Evolutionary conservation across 352 stramenopile genomes (phyloP).

Genomic region (Phytophthora ohioensis): DNA sequence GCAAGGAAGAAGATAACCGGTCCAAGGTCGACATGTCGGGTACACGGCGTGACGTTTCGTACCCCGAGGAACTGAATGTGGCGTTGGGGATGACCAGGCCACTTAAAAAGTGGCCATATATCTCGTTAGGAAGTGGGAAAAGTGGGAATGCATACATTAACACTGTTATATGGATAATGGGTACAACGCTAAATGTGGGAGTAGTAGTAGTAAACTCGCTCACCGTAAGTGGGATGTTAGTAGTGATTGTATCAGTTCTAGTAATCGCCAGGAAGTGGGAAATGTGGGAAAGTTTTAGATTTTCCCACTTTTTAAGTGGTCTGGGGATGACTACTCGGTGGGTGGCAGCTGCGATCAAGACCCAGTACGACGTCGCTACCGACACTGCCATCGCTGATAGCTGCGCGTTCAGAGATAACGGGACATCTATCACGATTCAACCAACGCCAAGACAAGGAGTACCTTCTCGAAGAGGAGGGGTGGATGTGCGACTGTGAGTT

Average conservation of each 20-base stretch:
- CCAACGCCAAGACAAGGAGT: neutral
- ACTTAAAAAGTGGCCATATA: too few relatives aligned
- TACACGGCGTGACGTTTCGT: neutral
- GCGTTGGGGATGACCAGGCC: constrained; percentile 7
- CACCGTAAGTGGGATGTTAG: too few relatives aligned
- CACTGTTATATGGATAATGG: too few relatives aligned
- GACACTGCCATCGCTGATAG: neutral
- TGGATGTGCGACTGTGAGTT: constrained; percentile 21
- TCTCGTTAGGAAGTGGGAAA: too few relatives aligned
- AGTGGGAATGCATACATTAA: neutral
- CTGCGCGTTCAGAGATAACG: constrained; percentile 10
- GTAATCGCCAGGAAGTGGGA: too few relatives aligned
- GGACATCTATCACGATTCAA: neutral
- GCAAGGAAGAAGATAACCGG: neutral
- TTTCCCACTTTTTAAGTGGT: too few relatives aligned
- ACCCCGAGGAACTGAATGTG: constrained; percentile 10
- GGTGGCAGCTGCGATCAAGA: constrained; percentile 8
- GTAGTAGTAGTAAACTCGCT: too few relatives aligned
- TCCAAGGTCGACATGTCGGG: constrained; percentile 1
- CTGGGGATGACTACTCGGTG: constrained; percentile 13
- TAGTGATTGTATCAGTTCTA: too few relatives aligned
- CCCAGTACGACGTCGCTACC: neutral
- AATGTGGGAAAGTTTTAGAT: too few relatives aligned
- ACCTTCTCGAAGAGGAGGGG: constrained; percentile 2
- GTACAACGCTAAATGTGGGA: too few relatives aligned